Evolutionary conservation across 2,329 filamentous ascomycete genomes (phyloP).

Genomic region (Huntiella omanensis): DNA sequence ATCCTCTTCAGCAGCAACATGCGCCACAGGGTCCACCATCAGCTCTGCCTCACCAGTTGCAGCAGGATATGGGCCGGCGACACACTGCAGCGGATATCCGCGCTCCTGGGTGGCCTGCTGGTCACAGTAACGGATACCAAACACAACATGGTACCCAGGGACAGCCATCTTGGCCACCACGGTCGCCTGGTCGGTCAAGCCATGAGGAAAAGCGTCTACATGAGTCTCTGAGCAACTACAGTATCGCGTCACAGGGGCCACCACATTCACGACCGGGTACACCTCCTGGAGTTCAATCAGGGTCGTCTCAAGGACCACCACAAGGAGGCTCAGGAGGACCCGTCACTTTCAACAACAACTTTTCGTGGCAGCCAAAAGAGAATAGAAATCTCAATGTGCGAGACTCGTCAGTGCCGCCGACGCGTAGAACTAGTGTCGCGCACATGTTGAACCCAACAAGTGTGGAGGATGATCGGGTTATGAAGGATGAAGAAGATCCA

Average conservation of each 20-base stretch:
- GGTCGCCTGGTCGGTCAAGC: slow-evolving; percentile 31
- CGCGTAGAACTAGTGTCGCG: slow-evolving; percentile 40
- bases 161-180: slow-evolving; percentile 31
- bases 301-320: no score
- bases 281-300: slow-evolving; percentile 20
- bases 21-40: slow-evolving; percentile 34
- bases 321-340: no score
- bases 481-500: slow-evolving; percentile 32
- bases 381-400: slow-evolving; percentile 31
- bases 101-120: slow-evolving; percentile 42
- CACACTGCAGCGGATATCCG: slow-evolving; percentile 95
- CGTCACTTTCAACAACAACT: slow-evolving; percentile 25
- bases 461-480: slow-evolving; percentile 25
- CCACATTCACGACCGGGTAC: slow-evolving; percentile 35
- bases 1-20: slow-evolving; percentile 44
- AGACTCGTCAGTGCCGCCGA: slow-evolving; percentile 37
- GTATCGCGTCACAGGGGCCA: slow-evolving; percentile 24
- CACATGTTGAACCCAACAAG: slow-evolving; percentile 44
- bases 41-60: slow-evolving; percentile 16
- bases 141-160: slow-evolving; percentile 20
- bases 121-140: slow-evolving; percentile 40
- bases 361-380: slow-evolving; percentile 35
- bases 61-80: slow-evolving; percentile 47
- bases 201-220: slow-evolving; percentile 36
- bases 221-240: slow-evolving; percentile 38